phyloP scores from a whole-genome alignment of 2,329 filamentous ascomycete genomes.

The Aspergillus phoenicis region DNA sequence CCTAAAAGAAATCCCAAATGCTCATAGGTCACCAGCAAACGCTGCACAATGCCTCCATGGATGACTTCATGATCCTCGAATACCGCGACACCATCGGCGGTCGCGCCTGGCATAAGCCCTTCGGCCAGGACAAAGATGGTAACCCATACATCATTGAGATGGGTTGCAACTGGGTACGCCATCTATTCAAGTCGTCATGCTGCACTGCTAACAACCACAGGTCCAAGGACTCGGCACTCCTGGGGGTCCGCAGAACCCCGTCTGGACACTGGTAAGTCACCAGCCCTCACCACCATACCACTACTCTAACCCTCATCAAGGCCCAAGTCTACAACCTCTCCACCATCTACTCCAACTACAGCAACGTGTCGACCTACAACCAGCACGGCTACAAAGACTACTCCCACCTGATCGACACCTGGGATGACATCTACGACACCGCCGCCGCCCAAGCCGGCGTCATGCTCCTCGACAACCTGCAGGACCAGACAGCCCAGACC shows the following conservation, averaged over 20 bases:
- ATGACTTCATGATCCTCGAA: constrained; percentile 67
- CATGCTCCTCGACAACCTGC: constrained; percentile 60
- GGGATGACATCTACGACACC: constrained; percentile 49
- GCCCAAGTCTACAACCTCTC: constrained; percentile 61
- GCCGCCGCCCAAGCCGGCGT: constrained; percentile 58
- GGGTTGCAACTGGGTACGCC: constrained; percentile 65
- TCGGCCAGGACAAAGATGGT: constrained; percentile 56
- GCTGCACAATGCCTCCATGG: constrained; percentile 60
- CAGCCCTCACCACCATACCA: neutral
- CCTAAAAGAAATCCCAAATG: neutral
- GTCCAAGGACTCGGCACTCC: constrained; percentile 46
- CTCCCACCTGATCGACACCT: constrained; percentile 52
- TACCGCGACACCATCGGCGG: constrained; percentile 65
- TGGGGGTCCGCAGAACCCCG: constrained; percentile 53
- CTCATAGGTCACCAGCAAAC: constrained; percentile 48
- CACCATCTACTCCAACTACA: constrained; percentile 62
- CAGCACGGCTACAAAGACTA: constrained; percentile 59
- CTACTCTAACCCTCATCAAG: constrained; percentile 24
- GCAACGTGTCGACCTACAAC: constrained; percentile 61
- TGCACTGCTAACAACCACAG: constrained; percentile 22
- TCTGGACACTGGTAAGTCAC: constrained; percentile 52
- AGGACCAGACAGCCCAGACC: constrained; percentile 61
- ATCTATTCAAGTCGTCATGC: neutral
- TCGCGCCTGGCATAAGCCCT: constrained; percentile 58
- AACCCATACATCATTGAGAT: constrained; percentile 62